A percentile compares a stretch with the other conserved stretches of the same genome.
Evolutionary conservation across 2,329 filamentous ascomycete genomes (phyloP).

Genomic region (Calonectria montana): DNA sequence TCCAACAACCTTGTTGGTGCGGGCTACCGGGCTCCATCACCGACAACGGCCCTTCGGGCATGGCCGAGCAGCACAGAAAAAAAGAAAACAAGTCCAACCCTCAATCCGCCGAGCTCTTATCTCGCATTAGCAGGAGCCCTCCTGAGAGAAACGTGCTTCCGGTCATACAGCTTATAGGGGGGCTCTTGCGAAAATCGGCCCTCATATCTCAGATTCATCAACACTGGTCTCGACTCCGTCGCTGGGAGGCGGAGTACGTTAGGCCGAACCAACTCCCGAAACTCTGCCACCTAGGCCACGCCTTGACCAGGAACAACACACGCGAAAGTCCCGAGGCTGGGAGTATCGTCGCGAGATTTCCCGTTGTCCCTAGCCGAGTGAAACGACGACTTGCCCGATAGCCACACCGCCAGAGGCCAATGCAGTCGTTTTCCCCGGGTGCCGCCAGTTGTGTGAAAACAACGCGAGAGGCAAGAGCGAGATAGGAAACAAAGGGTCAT

Average conservation of each 20-base stretch:
- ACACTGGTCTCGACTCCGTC: neutral
- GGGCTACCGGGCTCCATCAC: constrained; percentile 29
- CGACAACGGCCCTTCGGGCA: constrained; percentile 31
- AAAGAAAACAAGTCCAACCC: constrained; percentile 17
- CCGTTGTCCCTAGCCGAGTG: neutral
- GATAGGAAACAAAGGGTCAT: constrained; percentile 9
- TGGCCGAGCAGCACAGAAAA: constrained; percentile 20
- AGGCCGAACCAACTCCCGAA: constrained; percentile 2
- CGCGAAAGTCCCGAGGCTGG: neutral
- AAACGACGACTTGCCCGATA: neutral
- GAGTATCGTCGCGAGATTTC: neutral
- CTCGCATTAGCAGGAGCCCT: constrained; percentile 16
- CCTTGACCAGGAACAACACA: neutral
- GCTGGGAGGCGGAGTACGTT: constrained; percentile 2
- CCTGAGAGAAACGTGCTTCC: constrained; percentile 8
- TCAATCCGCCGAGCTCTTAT: constrained; percentile 28
- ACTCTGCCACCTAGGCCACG: neutral
- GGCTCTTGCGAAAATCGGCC: neutral
- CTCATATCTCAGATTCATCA: neutral
- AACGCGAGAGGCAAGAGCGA: neutral
- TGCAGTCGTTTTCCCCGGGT: constrained; percentile 6
- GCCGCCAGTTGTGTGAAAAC: constrained; percentile 19
- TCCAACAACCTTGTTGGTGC: constrained; percentile 36
- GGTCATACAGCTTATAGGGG: neutral
- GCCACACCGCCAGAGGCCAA: constrained; percentile 25